phyloP scores from a whole-genome alignment of 306 rosid genomes.

The Herpetospermum pedunculosum region DNA sequence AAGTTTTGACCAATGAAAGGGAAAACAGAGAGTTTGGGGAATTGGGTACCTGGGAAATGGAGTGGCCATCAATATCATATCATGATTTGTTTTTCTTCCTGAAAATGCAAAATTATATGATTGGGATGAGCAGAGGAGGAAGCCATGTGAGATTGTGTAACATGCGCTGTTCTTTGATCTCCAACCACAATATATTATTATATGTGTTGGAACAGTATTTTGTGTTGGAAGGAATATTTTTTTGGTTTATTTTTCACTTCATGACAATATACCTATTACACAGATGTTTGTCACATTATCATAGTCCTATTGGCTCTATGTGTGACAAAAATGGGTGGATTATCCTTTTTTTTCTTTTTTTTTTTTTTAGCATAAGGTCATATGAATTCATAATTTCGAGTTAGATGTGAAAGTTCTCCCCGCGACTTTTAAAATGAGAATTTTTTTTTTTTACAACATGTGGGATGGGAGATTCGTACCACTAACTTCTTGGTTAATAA shows the following conservation, averaged over 20 bases:
- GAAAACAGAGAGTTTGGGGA: background rate
- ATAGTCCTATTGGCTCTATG: background rate
- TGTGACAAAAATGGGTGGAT: no score
- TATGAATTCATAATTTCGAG: no score
- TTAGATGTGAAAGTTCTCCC: no score
- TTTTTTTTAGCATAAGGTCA: no score
- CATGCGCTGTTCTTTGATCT: conserved; percentile 9
- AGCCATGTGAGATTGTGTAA: conserved; percentile 6
- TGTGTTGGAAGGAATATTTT: background rate
- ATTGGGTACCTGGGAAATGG: background rate
- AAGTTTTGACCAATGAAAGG: background rate
- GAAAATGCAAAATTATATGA: conserved; percentile 4
- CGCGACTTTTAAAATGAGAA: no score
- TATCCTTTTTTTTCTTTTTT: no score
- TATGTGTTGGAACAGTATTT: background rate
- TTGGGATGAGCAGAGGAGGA: background rate
- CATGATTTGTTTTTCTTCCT: no score
- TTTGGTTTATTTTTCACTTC: background rate
- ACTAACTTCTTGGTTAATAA: no score
- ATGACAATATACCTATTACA: background rate
- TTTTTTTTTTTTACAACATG: no score
- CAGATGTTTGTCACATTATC: background rate
- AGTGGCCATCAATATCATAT: background rate
- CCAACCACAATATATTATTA: background rate
- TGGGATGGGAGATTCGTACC: no score